Evolutionary conservation across 495 filamentous ascomycete species (phyloP).

Genomic region (Penicillium bialowiezense): DNA sequence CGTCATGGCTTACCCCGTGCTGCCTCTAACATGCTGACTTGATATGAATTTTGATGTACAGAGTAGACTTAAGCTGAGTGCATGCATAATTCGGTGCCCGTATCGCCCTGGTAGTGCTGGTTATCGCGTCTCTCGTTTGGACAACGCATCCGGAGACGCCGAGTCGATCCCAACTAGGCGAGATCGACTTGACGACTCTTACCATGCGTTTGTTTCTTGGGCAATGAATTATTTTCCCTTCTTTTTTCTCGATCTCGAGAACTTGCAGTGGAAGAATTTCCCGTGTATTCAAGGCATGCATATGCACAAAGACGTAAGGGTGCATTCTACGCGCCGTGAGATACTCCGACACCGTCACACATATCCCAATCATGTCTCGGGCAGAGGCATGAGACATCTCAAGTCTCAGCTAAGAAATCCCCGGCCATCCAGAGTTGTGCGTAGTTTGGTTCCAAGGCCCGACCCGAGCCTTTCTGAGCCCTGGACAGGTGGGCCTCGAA

Average conservation of each 20-base stretch:
- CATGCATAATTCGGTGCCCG: neutral
- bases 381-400: neutral
- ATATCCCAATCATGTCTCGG: too few species aligned
- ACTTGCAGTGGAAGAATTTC: slow-evolving; percentile 24
- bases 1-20: neutral
- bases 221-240: too few species aligned
- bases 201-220: neutral
- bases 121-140: slow-evolving; percentile 22
- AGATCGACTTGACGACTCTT: slow-evolving; percentile 1
- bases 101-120: neutral
- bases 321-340: neutral
- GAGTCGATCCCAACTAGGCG: slow-evolving; percentile 14
- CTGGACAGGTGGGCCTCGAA: too few species aligned
- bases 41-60: neutral
- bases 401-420: neutral
- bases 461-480: slow-evolving; percentile 19
- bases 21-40: neutral
- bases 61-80: slow-evolving; percentile 10
- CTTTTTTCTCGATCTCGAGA: neutral
- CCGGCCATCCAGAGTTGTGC: slow-evolving; percentile 9
- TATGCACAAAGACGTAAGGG: slow-evolving; percentile 5
- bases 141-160: slow-evolving; percentile 32
- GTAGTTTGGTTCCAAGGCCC: slow-evolving; percentile 28
- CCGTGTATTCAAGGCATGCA: slow-evolving; percentile 11
- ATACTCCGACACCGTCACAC: too few species aligned